phyloP scores from a whole-genome alignment of 1,139 yeast species.

The Keqinozyma sinolaborantium region DNA sequence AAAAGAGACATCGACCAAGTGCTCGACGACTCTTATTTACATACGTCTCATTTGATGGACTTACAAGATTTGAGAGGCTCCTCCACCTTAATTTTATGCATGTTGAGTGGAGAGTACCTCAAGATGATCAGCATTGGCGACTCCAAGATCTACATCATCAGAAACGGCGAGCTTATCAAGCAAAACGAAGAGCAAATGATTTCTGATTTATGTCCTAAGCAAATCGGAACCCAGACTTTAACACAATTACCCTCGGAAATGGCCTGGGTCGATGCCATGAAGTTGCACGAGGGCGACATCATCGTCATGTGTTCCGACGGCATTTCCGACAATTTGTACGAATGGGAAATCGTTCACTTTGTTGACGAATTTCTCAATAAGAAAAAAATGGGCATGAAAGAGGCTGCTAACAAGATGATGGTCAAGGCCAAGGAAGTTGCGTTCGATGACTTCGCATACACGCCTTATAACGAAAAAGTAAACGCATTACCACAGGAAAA shows the following conservation, averaged over 20 bases:
- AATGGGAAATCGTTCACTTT: slow-evolving; percentile 40
- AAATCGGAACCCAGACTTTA: slow-evolving; percentile 52
- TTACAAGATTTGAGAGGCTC: slow-evolving; percentile 48
- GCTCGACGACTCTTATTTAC: slow-evolving; percentile 49
- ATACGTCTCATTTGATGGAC: slow-evolving; percentile 53
- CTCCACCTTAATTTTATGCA: slow-evolving; percentile 49
- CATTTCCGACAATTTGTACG: slow-evolving; percentile 50
- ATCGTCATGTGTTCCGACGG: slow-evolving; percentile 53
- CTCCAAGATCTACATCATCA: slow-evolving; percentile 45
- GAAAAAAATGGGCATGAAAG: slow-evolving; percentile 28
- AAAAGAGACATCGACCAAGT: slow-evolving; percentile 44
- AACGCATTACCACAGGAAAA: slow-evolving; percentile 36
- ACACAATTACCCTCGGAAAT: slow-evolving; percentile 44
- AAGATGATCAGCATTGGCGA: slow-evolving; percentile 57
- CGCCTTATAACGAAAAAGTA: slow-evolving; percentile 54
- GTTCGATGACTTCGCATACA: slow-evolving; percentile 51
- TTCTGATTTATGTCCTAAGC: slow-evolving; percentile 49
- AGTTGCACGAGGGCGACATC: slow-evolving; percentile 39
- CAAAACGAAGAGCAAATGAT: slow-evolving; percentile 49
- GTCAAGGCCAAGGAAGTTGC: slow-evolving; percentile 48
- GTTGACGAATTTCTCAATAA: slow-evolving; percentile 28
- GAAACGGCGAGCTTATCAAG: slow-evolving; percentile 44
- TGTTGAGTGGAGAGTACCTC: slow-evolving; percentile 47
- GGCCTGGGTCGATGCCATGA: slow-evolving; percentile 45
- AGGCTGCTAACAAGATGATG: slow-evolving; percentile 37